Evolutionary conservation across 352 stramenopile species (phyloP), one percentile per base, ranked within the genome.

Genomic region (Phytophthora agathidicida): DNA sequence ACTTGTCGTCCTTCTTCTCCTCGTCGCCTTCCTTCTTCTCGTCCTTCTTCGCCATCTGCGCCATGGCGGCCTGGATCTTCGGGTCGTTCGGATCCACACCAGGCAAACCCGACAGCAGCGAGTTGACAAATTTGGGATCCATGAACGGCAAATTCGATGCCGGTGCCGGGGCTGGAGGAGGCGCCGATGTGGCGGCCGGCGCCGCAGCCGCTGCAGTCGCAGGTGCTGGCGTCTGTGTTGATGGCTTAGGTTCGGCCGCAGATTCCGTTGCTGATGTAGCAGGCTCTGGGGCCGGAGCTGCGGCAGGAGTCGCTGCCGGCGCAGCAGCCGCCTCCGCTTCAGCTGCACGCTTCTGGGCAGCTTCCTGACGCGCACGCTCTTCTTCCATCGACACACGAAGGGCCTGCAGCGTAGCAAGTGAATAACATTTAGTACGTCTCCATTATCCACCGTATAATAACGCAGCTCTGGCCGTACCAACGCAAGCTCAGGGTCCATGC

Each of bases 371-470:
- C 13, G 94, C 96, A 35, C 96, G 87, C 73, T 99, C 97, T 76
- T 99, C 97, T 77, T 99, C 97, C 96, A 99, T 99, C 46, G 95
- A 99, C 8, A 99, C 94, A 61, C 97, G 89, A 13, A 99, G 81
- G 4, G 88, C 74, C 86, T 95, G 44, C 11, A 54, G 3, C 13
- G 16, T 22, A 55, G 30, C 16, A 24, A 36, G 17, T n/a, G 14
- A 23, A 33, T 11, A 22, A 24, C 20, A 46, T 74, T n/a, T 38
- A 75, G 42, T 26, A 7, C 7, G 36, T 10, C 16, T 41, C 14
- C 33, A n/a, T 17, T 37, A 22, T 23, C 0, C 19, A 63, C 16
- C 6, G 41, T n/a, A 38, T 24, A 41, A 9, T 20, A 52, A 37
- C 6, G n/a, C 16, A 35, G 8, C 38, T 50, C 35, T 16, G 3